These are phyloP conservation scores for Lactifluus piperatus DNA, from an alignment of 768 basidiomycete genomes.

Conservation along the genomic window DNA sequence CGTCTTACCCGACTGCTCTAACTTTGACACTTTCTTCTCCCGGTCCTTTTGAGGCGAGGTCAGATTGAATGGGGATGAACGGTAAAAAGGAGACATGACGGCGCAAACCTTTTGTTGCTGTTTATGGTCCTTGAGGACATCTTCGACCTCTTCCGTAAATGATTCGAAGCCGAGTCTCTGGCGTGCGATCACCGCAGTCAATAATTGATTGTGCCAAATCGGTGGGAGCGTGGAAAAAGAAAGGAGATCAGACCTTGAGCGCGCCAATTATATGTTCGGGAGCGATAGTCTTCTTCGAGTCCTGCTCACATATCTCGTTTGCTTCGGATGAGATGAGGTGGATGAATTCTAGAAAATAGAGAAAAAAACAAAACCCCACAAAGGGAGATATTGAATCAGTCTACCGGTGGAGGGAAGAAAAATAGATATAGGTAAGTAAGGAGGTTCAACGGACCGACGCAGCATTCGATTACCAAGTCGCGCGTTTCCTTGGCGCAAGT, in stretches of 20 bases:
- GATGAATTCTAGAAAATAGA: constrained; percentile 72
- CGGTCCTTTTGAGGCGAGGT: constrained; percentile 48
- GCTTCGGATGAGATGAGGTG: constrained; percentile 96
- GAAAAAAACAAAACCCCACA: background rate
- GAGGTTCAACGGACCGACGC: constrained; percentile 73
- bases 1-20: constrained; percentile 80
- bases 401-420: constrained; percentile 9
- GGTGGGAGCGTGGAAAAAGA: background rate
- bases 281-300: constrained; percentile 97
- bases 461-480: constrained; percentile 95
- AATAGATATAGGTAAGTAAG: background rate
- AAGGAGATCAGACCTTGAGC: constrained; percentile 54
- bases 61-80: background rate
- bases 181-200: background rate
- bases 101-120: constrained; percentile 79
- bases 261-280: constrained; percentile 95
- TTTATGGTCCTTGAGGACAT: constrained; percentile 92
- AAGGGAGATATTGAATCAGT: background rate
- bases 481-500: constrained; percentile 93
- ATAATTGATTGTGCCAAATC: background rate
- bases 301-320: constrained; percentile 96
- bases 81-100: background rate
- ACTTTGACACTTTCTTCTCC: constrained; percentile 87
- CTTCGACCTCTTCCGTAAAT: constrained; percentile 84
- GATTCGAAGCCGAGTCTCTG: constrained; percentile 90